Evolutionary conservation across 345 rosid genomes (phyloP), one percentile per base, ranked within the genome.

Genomic region (Camelina neglecta): DNA sequence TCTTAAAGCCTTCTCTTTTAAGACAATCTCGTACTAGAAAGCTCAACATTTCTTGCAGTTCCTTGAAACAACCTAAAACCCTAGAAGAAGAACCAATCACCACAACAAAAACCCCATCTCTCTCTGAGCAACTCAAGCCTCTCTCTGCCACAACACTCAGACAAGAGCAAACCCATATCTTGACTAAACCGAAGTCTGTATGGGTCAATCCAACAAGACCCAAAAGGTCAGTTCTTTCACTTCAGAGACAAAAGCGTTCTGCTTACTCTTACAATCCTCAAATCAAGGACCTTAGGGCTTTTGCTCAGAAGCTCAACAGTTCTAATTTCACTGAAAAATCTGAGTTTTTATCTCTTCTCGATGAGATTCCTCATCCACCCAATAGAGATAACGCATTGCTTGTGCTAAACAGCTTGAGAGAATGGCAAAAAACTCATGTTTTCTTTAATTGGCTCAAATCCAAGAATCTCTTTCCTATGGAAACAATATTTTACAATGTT

Each of bases 191-290:
- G 4, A 90, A 90, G 76, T 92, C 97, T 57, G 89, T 84, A 3
- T 89, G 92, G 93, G 91, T 90, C 74, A 94, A 90, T 72, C 97
- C 97, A 8, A 63, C 92, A 3, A 90, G 82, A 78, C 90, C 98
- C 63, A 92, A 75, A 83, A 93, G 93, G 74, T 84, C 93, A 39
- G 97, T 90, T 70, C 89, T 94, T 83, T 90, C 93, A 8, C 90
- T 88, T 20, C 91, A 88, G 65, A 85, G 91, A 81, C 98, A 91
- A 10, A 90, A 78, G 77, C 88, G 91, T 38, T 83, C 96, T 15
- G 61, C 80, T 64, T 83, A 85, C 81, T 72, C 92, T 1, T 79
- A 86, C 82, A 90, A 85, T 35, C 98, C 95, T 21, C 80, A 78
- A 57, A 64, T 87, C 24, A 82, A 72, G 71, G 97, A 90, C 71